Evolutionary conservation across 2,329 filamentous ascomycete genomes (phyloP).

Genomic region (Didymellaceae sp.): DNA sequence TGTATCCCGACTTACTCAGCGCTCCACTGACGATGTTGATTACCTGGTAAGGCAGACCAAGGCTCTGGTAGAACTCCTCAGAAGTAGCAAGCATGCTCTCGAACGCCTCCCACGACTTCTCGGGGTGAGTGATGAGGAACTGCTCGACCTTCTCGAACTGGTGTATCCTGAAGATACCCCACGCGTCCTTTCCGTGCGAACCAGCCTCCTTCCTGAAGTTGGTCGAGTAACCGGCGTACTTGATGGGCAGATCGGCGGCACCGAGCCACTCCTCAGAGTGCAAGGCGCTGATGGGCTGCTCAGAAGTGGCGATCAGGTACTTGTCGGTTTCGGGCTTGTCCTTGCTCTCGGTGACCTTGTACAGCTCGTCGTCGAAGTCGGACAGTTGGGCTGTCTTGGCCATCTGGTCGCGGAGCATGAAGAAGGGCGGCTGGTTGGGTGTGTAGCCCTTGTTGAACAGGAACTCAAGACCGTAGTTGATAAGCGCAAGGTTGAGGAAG

Average conservation of each 20-base stretch:
- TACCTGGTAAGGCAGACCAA: slow-evolving; percentile 88
- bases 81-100: slow-evolving; percentile 90
- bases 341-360: slow-evolving; percentile 88
- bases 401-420: slow-evolving; percentile 96
- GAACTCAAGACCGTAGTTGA: slow-evolving; percentile 95
- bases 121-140: slow-evolving; percentile 70
- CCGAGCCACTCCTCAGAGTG: slow-evolving; percentile 95
- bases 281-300: slow-evolving; percentile 92
- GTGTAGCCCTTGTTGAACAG: slow-evolving; percentile 81
- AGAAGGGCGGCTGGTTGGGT: slow-evolving; percentile 64
- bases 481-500: slow-evolving; percentile 87
- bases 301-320: slow-evolving; percentile 76
- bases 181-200: slow-evolving; percentile 88
- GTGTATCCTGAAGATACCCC: slow-evolving; percentile 97
- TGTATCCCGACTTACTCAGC: slow-evolving; percentile 59
- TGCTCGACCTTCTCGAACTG: slow-evolving; percentile 78
- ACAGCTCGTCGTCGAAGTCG: slow-evolving; percentile 96
- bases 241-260: slow-evolving; percentile 84
- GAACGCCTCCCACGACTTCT: slow-evolving; percentile 86
- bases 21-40: slow-evolving; percentile 96
- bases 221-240: slow-evolving; percentile 86
- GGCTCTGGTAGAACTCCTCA: slow-evolving; percentile 92
- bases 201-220: slow-evolving; percentile 97
- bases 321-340: slow-evolving; percentile 85
- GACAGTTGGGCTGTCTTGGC: slow-evolving; percentile 97